Evolutionary conservation across 257 asterid species (phyloP), one percentile per base, ranked within the genome.

Genomic region (Gentiana macrophylla): DNA sequence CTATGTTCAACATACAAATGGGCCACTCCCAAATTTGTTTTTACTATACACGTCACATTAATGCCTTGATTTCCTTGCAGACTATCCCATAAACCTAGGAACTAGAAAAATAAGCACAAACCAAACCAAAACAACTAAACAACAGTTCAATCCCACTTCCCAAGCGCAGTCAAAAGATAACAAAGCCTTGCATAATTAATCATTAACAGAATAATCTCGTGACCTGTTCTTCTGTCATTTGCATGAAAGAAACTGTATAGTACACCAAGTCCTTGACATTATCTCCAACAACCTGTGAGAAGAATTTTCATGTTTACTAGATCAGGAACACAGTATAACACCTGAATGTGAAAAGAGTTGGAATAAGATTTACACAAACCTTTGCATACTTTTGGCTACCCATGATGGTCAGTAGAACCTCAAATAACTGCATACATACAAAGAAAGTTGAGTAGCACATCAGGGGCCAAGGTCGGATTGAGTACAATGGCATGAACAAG

Each of bases 141-240:
- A 37, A 43, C 32, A 10, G 12, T 3, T 1, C 13, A 57, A 24
- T 4, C 32, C 37, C 38, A 57, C 8, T 37, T 57, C 32, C 51
- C 3, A 5, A 12, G 43, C 32, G 11, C 43, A 11, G 10, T 43
- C 8, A 15, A 44, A 52, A 41, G 32, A 34, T 46, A 9, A 33
- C 34, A n/a, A 62, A 41, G 38, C 47, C 37, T 45, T 57, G 53
- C n/a, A 46, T 46, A 52, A 13, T 11, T 41, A 51, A 43, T 41
- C 12, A 34, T 44, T 34, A 56, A 50, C 37, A 10, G 37, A 50
- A 49, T 4, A 38, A 49, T 32, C 44, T 41, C 35, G 59, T 64
- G 67, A 87, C 98, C 98, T 91, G 98, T 49, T 85, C 94, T 70
- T 91, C 97, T 1, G 98, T 83, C 73, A 86, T 85, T 77, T 88